Conservation (phyloP, 768 basidiomycete genomes). For the Rhizopogon rudus region DNA sequence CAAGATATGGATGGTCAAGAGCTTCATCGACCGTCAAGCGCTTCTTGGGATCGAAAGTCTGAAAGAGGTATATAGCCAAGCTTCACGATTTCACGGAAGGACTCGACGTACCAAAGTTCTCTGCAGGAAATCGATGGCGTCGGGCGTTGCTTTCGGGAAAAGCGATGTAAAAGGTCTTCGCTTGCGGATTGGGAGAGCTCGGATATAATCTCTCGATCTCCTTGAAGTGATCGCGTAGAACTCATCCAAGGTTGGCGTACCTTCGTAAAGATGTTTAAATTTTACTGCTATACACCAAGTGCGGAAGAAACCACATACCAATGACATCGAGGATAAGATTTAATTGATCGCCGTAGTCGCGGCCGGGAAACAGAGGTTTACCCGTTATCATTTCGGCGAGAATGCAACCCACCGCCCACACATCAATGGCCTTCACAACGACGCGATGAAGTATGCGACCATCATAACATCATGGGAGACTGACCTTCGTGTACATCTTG, state of each 20-base stretch:
- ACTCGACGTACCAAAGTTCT: constrained; percentile 59
- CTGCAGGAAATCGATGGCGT: constrained; percentile 68
- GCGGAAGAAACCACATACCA: constrained; percentile 32
- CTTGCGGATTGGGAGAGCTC: constrained; percentile 80
- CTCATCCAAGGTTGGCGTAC: constrained; percentile 85
- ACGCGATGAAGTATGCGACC: constrained; percentile 3
- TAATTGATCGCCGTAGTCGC: constrained; percentile 84
- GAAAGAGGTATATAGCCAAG: neutral
- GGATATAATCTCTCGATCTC: constrained; percentile 83
- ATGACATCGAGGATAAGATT: constrained; percentile 86
- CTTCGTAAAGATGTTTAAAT: constrained; percentile 27
- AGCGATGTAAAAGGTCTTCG: constrained; percentile 62
- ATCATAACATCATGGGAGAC: constrained; percentile 6
- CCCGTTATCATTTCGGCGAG: constrained; percentile 80
- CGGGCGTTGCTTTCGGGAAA: constrained; percentile 72
- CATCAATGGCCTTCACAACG: constrained; percentile 51
- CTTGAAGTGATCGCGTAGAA: constrained; percentile 87
- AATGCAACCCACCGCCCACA: constrained; percentile 74
- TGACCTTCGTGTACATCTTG: constrained; percentile 79
- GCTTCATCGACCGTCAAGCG: constrained; percentile 80
- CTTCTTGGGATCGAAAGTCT: constrained; percentile 88
- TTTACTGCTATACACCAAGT: constrained; percentile 11
- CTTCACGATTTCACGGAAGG: constrained; percentile 24
- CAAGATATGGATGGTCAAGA: constrained; percentile 76
- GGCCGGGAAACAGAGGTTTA: constrained; percentile 83